Base-by-base conservation (phyloP, 805 yeast species). In the Candida rishiriensis region DNA sequence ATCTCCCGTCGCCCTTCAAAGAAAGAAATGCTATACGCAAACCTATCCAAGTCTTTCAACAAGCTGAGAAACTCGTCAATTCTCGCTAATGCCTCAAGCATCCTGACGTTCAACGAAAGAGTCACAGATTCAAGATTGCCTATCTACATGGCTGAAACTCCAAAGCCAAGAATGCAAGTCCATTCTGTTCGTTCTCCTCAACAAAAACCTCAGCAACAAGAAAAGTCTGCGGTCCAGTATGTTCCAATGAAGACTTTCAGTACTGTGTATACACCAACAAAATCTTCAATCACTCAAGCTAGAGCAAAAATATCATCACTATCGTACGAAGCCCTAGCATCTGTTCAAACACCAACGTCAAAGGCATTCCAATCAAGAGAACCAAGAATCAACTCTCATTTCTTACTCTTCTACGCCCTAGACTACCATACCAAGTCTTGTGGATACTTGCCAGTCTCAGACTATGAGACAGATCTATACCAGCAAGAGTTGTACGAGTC, bases 311-410 rank as follows among this genome's bases (percentile, higher is more conserved):
- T 21, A 5, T 21, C 26, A 21, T 21, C 26, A 21, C 26, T 5
- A 7, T 21, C 26, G 4, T 21, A 21, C 7, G 26, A 21, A 7
- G 7, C 26, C 7, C 26, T 5, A 21, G 7, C 7, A 30, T 5
- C 14, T 6, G 9, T 9, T 30, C 33, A 30, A 30, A 30, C 7
- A 7, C 26, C 7, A 21, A 21, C 26, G 26, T 4, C 7, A 9
- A 30, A 30, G 13, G 13, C 33, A 13, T 10, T 34, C 5, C 51
- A 51, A 34, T 29, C 52, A 18, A 63, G 83, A 46, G 82, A 77
- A 46, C 69, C 72, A 31, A 65, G 83, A 43, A 66, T 78, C 36
- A 79, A 79, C 53, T 61, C 78, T 8, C 60, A 62, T 29, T 78
- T 78, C 46, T 57, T 79, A 18, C 60, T 74, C 42, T 60, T 75